Evolutionary conservation across 2,329 filamentous ascomycete genomes (phyloP), one percentile per base, ranked within the genome.

Genomic region (Tetracladium maxilliforme): DNA sequence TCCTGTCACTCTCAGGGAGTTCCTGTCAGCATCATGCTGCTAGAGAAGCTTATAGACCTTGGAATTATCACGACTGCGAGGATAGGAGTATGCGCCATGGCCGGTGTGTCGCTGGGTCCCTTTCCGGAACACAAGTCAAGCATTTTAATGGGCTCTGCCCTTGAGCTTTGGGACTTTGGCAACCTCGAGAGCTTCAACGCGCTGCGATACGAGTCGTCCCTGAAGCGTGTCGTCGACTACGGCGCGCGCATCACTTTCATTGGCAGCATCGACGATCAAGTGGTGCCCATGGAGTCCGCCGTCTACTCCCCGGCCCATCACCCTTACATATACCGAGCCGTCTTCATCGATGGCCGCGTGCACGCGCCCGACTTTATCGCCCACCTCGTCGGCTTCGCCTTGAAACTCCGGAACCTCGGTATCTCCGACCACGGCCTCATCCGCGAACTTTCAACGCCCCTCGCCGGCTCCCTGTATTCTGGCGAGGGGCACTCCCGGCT

Each of bases 1-100:
- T 83, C 83, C 4, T 93, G 84, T 31, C 90, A 98, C 48, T 92
- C 83, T 4, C 90, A 98, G 48, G 90, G 90, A 13, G 90, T 95
- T 0, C 90, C 90, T 0, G 90, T 98, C 1, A 77, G 80, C 6
- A 67, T 93, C 31, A 94, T 94, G 73, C 61, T 98, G 4, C 63
- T 95, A 5, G 83, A 86, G 5, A 94, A 93, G 48, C 61, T 98
- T 21, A 86, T 98, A 27, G 78, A 90, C 26, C 73, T 94, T 30
- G 86, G 86, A 3, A 81, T 90, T 36, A 66, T 95, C 16, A 74
- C 71, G 10, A 66, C 68, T 20, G 67, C 78, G 6, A 74, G 73
- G 26, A 75, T 98, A 22, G 86, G 87, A 3, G 66, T 98, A 8
- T 94, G 90, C 43, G 86, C 71, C 12, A 76, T 76, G 71, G 87